Percentiles rank a stretch among this genome's conserved stretches.
These are phyloP conservation scores for Neurospora sp. DNA, from an alignment of 495 filamentous ascomycete genomes.

Conservation along the genomic window DNA sequence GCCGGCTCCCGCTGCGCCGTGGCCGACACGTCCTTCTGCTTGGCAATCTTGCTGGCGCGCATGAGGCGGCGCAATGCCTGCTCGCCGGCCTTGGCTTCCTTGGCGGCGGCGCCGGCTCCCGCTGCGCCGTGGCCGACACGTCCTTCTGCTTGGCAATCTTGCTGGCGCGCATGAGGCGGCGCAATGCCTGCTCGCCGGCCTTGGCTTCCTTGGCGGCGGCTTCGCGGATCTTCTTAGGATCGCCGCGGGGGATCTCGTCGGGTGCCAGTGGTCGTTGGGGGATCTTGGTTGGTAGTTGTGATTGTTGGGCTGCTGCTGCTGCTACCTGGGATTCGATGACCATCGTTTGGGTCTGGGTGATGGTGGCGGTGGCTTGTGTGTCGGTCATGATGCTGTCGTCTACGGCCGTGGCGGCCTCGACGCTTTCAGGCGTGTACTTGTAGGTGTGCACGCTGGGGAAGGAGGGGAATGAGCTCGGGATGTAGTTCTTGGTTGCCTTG, in stretches of 20 bases:
- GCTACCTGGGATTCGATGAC: not conserved
- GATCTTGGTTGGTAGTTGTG: constrained; percentile 1
- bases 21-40: too few species aligned
- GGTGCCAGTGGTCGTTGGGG: constrained; percentile 19
- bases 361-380: not conserved
- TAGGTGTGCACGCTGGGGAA: constrained; percentile 39
- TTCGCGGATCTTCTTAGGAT: constrained; percentile 31
- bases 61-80: too few species aligned
- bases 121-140: constrained; percentile 29
- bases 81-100: too few species aligned
- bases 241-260: constrained; percentile 22
- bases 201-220: constrained; percentile 35
- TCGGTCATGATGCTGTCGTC: constrained; percentile 13
- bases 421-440: constrained; percentile 30
- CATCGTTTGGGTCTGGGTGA: not conserved
- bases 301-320: constrained; percentile 3
- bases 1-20: too few species aligned
- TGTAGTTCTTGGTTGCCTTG: constrained; percentile 30
- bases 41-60: too few species aligned
- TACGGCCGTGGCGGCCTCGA: constrained; percentile 14
- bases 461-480: constrained; percentile 32
- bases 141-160: constrained; percentile 41
- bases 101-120: constrained; percentile 19
- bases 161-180: constrained; percentile 34
- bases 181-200: constrained; percentile 35